Evolutionary conservation across 106 monocot genomes (phyloP).

Genomic region (Dendrobium officinale): DNA sequence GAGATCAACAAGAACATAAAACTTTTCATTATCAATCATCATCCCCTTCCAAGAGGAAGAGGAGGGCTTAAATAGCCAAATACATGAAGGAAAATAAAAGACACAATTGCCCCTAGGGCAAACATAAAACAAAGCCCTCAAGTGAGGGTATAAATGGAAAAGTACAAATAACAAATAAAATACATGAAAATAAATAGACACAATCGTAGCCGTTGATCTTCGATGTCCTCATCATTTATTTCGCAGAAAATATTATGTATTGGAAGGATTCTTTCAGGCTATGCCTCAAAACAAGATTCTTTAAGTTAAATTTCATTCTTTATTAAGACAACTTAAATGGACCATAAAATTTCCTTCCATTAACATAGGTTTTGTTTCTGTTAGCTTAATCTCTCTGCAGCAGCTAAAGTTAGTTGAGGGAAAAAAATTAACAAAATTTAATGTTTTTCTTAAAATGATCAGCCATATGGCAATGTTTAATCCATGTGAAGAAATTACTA

Average conservation of each 20-base stretch:
- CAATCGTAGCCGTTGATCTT: too few species aligned
- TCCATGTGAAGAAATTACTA: not conserved
- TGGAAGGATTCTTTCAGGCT: not conserved
- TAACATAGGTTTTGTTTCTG: not conserved
- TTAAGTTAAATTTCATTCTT: not conserved
- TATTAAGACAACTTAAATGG: not conserved
- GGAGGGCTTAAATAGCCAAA: too few species aligned
- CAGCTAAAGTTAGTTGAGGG: not conserved
- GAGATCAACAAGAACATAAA: too few species aligned
- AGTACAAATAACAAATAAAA: too few species aligned
- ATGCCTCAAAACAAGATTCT: not conserved
- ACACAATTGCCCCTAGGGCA: too few species aligned
- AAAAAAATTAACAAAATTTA: not conserved
- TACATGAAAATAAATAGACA: too few species aligned
- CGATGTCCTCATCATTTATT: too few species aligned
- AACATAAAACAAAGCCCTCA: too few species aligned
- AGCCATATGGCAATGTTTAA: not conserved
- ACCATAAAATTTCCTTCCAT: not conserved
- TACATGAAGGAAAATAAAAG: too few species aligned
- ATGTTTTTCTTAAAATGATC: not conserved
- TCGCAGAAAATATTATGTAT: not conserved
- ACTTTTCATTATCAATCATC: too few species aligned
- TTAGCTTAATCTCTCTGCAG: not conserved
- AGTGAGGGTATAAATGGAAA: too few species aligned
- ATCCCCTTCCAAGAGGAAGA: too few species aligned